Evolutionary conservation across 2,329 filamentous ascomycete species (phyloP).

Genomic region (Curvularia lunata): DNA sequence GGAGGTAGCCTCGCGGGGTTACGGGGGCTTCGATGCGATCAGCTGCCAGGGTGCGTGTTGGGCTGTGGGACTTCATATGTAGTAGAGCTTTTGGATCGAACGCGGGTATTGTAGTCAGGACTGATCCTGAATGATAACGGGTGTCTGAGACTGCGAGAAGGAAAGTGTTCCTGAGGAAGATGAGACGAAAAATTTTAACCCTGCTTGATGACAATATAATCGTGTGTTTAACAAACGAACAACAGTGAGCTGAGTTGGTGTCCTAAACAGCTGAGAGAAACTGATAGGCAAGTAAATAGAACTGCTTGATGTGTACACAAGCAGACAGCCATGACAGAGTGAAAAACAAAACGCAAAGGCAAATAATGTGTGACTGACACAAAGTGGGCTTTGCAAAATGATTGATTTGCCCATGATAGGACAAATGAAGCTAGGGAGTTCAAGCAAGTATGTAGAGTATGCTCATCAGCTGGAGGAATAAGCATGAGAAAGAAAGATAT

Average conservation of each 20-base stretch:
- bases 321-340: no score
- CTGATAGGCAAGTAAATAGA: no score
- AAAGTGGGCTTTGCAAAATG: no score
- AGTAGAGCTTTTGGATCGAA: not conserved
- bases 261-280: not conserved
- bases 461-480: no score
- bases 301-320: no score
- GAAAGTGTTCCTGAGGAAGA: not conserved
- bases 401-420: no score
- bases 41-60: constrained; percentile 42
- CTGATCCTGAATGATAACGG: not conserved
- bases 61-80: constrained; percentile 7
- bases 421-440: no score
- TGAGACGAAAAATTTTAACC: constrained; percentile 11
- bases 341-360: not conserved
- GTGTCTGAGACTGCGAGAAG: not conserved
- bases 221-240: constrained; percentile 2
- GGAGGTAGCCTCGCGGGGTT: constrained; percentile 54
- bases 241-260: constrained; percentile 10
- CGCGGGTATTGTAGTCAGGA: not conserved
- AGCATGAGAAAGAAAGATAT: no score
- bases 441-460: no score
- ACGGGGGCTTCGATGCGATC: constrained; percentile 61
- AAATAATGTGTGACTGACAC: not conserved
- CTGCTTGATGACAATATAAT: not conserved